Base-by-base conservation (phyloP, 2,329 filamentous ascomycete genomes). In the Trichoderma sp. region DNA sequence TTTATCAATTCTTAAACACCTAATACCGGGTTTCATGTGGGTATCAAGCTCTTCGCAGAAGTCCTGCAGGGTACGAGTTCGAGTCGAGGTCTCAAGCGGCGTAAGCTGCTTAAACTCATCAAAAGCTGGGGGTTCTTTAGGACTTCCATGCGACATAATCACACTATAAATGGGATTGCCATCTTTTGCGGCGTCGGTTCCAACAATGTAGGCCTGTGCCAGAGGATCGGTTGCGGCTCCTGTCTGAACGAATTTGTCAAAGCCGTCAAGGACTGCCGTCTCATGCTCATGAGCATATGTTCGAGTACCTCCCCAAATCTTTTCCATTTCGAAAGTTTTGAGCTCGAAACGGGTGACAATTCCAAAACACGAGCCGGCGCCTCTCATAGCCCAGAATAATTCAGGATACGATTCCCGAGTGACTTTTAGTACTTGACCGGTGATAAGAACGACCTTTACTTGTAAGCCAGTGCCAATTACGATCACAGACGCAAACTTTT, bases 231-330 rank as follows among this genome's bases (percentile, higher is more conserved):
- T 6, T 14, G 21, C 34, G 5, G 5, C 16, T 16, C 5, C 34
- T 7, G 11, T 34, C 2, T 55, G 5, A 10, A 65, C 32, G 32
- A 55, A 55, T 24, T 43, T 55, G 21, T 52, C 5, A 43, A 65
- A 46, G 2, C 24, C 16, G 5, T 39, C 7, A 8, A 65, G 5
- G 24, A 55, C 21, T 18, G 32, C 61, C 14, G 24, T 10, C 18
- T 55, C 13, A 37, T 65, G 34, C 18, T 64, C 61, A 28, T 55
- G 61, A 18, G 61, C 32, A 26, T 43, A 65, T 65, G 26, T 6
- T 7, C 49, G 52, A 34, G 34, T 11, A 7, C 51, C 61, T 21
- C 61, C 61, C 61, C 61, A 65, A 10, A 55, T 65, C 28, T 55
- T 18, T 30, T 13, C 61, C 16, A 55, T n/a, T 4, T 30, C 51